Evolutionary conservation across 2,329 filamentous ascomycete species (phyloP).

Genomic region (Diplodia seriata): DNA sequence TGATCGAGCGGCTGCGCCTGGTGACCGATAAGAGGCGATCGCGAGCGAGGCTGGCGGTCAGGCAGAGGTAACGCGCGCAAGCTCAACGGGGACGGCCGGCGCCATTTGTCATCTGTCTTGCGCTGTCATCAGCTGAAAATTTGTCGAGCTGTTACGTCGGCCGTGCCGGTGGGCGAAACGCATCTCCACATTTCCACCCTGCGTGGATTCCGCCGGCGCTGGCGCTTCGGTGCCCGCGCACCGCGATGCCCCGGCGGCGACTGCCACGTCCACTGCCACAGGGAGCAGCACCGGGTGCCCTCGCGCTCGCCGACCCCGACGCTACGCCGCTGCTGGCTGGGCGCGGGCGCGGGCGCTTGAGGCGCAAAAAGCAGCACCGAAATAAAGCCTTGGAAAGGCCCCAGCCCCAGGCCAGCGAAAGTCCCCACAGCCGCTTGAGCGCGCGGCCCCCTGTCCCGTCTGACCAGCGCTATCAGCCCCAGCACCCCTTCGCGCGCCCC

Average conservation of each 20-base stretch:
- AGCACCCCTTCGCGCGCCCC: conserved; percentile 18
- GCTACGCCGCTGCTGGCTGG: conserved; percentile 15
- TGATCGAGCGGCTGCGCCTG: conserved; percentile 14
- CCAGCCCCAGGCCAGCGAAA: conserved; percentile 28
- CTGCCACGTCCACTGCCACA: conserved; percentile 1
- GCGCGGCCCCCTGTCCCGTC: conserved; percentile 21
- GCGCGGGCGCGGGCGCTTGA: conserved; percentile 20
- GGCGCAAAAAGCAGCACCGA: conserved; percentile 25
- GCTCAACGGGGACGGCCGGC: conserved; percentile 22
- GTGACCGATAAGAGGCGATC: conserved; percentile 13
- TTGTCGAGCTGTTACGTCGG: conserved; percentile 30
- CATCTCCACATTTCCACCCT: conserved; percentile 28
- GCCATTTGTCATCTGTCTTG: conserved; percentile 30
- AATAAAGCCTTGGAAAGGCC: conserved; percentile 30
- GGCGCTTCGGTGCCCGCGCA: not conserved
- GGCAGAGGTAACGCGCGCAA: conserved; percentile 8
- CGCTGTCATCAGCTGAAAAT: conserved; percentile 31
- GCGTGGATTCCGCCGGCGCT: conserved; percentile 28
- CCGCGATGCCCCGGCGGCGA: not conserved
- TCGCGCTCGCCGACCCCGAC: conserved; percentile 13
- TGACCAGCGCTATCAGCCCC: conserved; percentile 26
- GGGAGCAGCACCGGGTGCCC: not conserved
- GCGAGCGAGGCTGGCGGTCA: not conserved
- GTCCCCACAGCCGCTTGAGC: conserved; percentile 24
- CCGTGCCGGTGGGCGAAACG: conserved; percentile 28